phyloP scores from a whole-genome alignment of 2,329 filamentous ascomycete species.

The Ceratocystis colombiana region DNA sequence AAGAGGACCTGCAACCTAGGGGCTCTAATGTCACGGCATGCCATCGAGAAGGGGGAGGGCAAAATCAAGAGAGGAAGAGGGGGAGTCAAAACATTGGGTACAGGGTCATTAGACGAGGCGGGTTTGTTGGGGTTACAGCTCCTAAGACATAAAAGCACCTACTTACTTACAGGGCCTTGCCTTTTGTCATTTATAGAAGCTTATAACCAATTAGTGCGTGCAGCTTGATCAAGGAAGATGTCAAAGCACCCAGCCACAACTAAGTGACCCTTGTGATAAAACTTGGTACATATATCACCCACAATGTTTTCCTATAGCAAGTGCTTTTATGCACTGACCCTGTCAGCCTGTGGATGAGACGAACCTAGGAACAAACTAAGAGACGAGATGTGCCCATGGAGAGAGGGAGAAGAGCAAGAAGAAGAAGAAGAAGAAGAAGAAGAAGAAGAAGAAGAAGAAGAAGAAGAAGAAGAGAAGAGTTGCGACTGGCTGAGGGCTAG shows the following conservation, averaged over 20 bases:
- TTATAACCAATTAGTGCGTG: neutral
- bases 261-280: neutral
- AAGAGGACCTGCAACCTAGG: neutral
- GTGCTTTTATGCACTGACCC: slow-evolving; percentile 11
- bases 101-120: neutral
- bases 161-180: neutral
- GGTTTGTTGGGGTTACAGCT: slow-evolving; percentile 7
- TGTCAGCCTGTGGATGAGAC: neutral
- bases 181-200: neutral
- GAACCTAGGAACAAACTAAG: slow-evolving; percentile 9
- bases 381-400: neutral
- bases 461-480: neutral
- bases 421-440: neutral
- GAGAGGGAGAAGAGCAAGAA: neutral
- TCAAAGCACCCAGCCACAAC: neutral
- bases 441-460: too few species aligned
- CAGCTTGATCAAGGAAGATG: neutral
- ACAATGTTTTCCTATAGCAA: neutral
- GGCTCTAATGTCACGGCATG: neutral
- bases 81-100: neutral
- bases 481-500: neutral
- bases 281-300: neutral
- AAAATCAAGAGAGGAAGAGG: neutral
- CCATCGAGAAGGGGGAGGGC: neutral
- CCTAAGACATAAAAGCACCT: neutral